phyloP scores from a whole-genome alignment of 2,329 filamentous ascomycete species.

The Sarocladium kiliense region DNA sequence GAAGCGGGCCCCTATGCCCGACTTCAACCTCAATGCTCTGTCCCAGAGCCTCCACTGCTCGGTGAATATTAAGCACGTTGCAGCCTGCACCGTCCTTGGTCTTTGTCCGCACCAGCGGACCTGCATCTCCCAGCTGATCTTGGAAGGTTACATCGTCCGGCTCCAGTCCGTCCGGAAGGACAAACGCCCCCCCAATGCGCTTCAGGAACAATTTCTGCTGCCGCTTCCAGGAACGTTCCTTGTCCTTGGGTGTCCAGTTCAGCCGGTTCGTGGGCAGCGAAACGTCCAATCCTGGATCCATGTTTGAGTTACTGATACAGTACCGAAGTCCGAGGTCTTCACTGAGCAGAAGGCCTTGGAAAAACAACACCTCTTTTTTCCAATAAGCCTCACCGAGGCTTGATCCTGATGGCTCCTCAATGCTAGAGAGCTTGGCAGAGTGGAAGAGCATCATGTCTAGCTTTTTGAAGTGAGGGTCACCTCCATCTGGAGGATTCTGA shows the following conservation, averaged over 20 bases:
- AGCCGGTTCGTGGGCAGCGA: constrained; percentile 22
- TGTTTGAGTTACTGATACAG: constrained; percentile 26
- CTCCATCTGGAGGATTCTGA: neutral
- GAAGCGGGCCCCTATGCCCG: constrained; percentile 15
- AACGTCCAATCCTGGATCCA: constrained; percentile 19
- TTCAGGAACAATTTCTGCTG: constrained; percentile 22
- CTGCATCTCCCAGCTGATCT: constrained; percentile 18
- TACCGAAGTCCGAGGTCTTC: constrained; percentile 38
- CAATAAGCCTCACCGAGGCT: constrained; percentile 26
- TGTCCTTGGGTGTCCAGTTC: constrained; percentile 19
- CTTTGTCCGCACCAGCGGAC: neutral
- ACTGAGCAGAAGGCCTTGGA: constrained; percentile 39
- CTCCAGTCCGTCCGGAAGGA: constrained; percentile 27
- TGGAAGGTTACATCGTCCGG: constrained; percentile 19
- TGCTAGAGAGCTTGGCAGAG: constrained; percentile 18
- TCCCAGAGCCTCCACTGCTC: neutral
- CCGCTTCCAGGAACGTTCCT: constrained; percentile 21
- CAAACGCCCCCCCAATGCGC: constrained; percentile 25
- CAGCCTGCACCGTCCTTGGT: neutral
- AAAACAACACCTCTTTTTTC: constrained; percentile 34
- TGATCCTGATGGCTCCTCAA: constrained; percentile 5
- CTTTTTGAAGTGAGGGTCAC: constrained; percentile 4
- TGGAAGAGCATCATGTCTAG: constrained; percentile 15
- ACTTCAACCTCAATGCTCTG: neutral
- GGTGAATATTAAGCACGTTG: neutral